Conservation (phyloP, 2,329 filamentous ascomycete species). For the Ophiostoma sp. region DNA sequence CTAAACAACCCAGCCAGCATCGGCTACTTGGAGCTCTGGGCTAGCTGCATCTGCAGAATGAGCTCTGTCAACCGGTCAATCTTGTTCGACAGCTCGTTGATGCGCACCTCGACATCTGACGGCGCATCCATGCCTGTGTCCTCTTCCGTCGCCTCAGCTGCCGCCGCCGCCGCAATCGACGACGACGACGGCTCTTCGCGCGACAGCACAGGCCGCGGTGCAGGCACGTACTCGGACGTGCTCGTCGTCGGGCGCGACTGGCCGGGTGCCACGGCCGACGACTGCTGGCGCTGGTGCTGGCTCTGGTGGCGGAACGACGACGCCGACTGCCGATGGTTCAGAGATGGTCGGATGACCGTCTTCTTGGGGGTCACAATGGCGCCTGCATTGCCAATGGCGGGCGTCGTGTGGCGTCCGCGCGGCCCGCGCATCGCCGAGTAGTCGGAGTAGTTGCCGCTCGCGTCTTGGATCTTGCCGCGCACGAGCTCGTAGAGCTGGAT, state of each 20-base stretch:
- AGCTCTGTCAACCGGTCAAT: slow-evolving; percentile 54
- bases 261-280: slow-evolving; percentile 9
- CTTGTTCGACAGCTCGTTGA: slow-evolving; percentile 51
- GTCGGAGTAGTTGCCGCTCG: slow-evolving; percentile 33
- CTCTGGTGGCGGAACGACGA: slow-evolving; percentile 16
- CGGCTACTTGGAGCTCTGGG: no score
- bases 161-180: neutral
- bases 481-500: slow-evolving; percentile 63
- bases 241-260: slow-evolving; percentile 16
- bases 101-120: slow-evolving; percentile 37
- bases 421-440: slow-evolving; percentile 48
- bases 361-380: slow-evolving; percentile 20
- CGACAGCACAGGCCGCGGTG: slow-evolving; percentile 2
- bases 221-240: slow-evolving; percentile 19
- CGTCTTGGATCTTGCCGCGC: slow-evolving; percentile 34
- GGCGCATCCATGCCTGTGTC: slow-evolving; percentile 27
- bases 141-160: slow-evolving; percentile 18
- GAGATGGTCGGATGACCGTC: slow-evolving; percentile 16
- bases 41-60: slow-evolving; percentile 41
- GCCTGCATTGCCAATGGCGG: neutral
- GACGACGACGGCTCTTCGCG: slow-evolving; percentile 7
- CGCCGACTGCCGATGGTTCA: slow-evolving; percentile 14
- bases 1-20: no score
- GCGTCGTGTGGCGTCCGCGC: slow-evolving; percentile 28
- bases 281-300: slow-evolving; percentile 4